phyloP scores from a whole-genome alignment of 495 filamentous ascomycete species.

The Monascus purpureus region DNA sequence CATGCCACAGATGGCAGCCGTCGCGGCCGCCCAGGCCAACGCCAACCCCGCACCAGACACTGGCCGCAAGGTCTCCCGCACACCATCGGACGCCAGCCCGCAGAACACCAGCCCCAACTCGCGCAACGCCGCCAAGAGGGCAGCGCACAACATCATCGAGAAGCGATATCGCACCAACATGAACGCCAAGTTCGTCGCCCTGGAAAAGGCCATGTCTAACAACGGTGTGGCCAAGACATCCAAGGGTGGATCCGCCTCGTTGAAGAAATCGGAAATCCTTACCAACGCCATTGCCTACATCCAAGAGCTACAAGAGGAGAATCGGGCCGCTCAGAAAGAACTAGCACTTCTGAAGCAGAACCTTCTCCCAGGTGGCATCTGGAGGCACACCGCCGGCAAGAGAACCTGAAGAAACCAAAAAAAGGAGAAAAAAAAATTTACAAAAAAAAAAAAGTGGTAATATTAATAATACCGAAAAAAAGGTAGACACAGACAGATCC shows the following conservation, averaged over 20 bases:
- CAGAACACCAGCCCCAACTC: constrained; percentile 11
- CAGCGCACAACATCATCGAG: constrained; percentile 41
- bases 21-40: background rate
- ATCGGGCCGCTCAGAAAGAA: constrained; percentile 25
- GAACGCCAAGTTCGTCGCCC: constrained; percentile 35
- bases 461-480: no score
- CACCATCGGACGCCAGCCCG: constrained; percentile 12
- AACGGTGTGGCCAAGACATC: constrained; percentile 11
- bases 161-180: constrained; percentile 40
- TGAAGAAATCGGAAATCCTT: constrained; percentile 45
- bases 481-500: no score
- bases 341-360: constrained; percentile 22
- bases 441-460: no score
- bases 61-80: constrained; percentile 18
- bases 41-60: constrained; percentile 1
- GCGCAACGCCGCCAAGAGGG: constrained; percentile 33
- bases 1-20: constrained; percentile 7
- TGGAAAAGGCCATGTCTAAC: constrained; percentile 27
- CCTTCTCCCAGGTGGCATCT: constrained; percentile 18
- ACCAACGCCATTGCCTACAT: constrained; percentile 59
- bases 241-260: constrained; percentile 17
- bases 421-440: no score
- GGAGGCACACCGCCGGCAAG: constrained; percentile 14
- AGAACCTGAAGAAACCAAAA: no score
- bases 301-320: constrained; percentile 34